Conservation (phyloP, 441 rosid species). For the Brassica balearica region DNA sequence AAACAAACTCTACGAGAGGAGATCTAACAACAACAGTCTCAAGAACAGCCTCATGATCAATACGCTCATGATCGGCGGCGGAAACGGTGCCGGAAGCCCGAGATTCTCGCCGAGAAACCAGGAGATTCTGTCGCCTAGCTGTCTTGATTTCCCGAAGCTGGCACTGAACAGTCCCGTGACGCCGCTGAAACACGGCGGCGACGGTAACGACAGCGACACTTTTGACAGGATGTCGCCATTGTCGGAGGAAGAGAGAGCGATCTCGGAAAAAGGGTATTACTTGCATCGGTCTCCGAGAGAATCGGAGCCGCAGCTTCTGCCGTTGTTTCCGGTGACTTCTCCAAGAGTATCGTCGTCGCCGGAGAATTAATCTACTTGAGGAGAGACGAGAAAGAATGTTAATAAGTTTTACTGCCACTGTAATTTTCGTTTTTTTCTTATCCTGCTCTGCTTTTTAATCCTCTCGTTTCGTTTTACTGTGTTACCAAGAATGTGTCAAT, state of each 20-base stretch:
- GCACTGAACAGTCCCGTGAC: slow-evolving; percentile 88
- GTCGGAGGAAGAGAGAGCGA: slow-evolving; percentile 86
- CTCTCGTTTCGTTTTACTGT: slow-evolving; percentile 4
- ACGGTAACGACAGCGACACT: slow-evolving; percentile 56
- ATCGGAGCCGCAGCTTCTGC: slow-evolving; percentile 81
- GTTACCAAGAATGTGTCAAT: not conserved
- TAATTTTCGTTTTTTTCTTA: slow-evolving; percentile 1
- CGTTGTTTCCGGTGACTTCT: slow-evolving; percentile 86
- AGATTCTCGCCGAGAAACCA: slow-evolving; percentile 67
- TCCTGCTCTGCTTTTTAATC: slow-evolving; percentile 6
- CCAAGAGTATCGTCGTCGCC: slow-evolving; percentile 46
- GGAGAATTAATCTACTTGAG: slow-evolving; percentile 16
- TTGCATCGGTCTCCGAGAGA: slow-evolving; percentile 87
- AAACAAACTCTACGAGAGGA: slow-evolving; percentile 81
- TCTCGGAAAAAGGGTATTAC: slow-evolving; percentile 85
- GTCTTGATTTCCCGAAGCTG: slow-evolving; percentile 90
- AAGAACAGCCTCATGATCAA: slow-evolving; percentile 73
- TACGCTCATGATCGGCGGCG: slow-evolving; percentile 58
- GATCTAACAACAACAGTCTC: slow-evolving; percentile 56
- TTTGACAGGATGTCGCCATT: slow-evolving; percentile 56
- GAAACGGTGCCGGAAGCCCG: slow-evolving; percentile 28
- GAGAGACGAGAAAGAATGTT: slow-evolving; percentile 7
- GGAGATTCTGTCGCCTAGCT: slow-evolving; percentile 82
- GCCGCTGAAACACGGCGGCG: slow-evolving; percentile 66
- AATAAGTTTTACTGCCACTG: slow-evolving; percentile 28